phyloP scores from a whole-genome alignment of 2,329 filamentous ascomycete species.

The Monilinia fructigena region DNA sequence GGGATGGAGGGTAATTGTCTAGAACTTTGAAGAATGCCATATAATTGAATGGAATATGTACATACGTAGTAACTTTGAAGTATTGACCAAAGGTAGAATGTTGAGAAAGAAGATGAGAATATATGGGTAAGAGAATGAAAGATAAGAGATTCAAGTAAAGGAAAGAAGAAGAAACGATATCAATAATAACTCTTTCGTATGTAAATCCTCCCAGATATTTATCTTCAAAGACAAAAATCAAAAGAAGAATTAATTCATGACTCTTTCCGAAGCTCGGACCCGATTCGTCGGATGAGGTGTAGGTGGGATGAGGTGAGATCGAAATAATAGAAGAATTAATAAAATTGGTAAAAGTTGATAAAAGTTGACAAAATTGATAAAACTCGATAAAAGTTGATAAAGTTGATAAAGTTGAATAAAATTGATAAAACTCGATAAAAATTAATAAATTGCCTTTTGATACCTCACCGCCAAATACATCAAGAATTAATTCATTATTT shows the following conservation, averaged over 20 bases:
- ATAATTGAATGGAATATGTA: slow-evolving; percentile 20
- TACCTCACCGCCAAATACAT: no score
- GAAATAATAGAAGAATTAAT: no score
- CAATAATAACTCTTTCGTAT: neutral
- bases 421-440: no score
- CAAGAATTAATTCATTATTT: no score
- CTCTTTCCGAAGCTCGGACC: slow-evolving; percentile 32
- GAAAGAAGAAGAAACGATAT: neutral
- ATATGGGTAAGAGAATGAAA: neutral
- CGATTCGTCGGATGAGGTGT: neutral
- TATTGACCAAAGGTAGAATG: slow-evolving; percentile 85
- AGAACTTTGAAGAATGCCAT: neutral
- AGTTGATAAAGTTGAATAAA: no score
- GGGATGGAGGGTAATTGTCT: slow-evolving; percentile 9
- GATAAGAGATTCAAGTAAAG: slow-evolving; percentile 6
- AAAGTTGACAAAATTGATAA: no score
- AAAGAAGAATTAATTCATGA: slow-evolving; percentile 28
- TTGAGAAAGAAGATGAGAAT: slow-evolving; percentile 21
- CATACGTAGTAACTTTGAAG: slow-evolving; percentile 75
- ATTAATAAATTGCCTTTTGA: no score
- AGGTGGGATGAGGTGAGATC: slow-evolving; percentile 6
- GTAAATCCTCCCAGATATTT: neutral
- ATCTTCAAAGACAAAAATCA: neutral
- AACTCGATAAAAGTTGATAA: no score
- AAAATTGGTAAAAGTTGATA: neutral